phyloP scores from a whole-genome alignment of 306 rosid genomes.

The Lathyrus aphaca region DNA sequence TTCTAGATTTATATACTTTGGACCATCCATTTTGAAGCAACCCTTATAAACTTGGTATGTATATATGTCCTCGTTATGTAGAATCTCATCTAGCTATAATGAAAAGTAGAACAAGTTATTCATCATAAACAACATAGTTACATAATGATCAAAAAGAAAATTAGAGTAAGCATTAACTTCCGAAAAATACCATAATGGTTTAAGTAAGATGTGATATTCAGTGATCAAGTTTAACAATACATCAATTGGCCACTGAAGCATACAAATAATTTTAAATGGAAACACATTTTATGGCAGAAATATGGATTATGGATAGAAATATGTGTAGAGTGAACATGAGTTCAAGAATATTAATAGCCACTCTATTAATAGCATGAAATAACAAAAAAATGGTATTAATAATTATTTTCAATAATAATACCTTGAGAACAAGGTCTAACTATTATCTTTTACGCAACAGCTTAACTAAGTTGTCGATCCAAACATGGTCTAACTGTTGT shows the following conservation, averaged over 20 bases:
- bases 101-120: constrained; percentile 34
- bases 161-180: constrained; percentile 36
- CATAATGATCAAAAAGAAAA: constrained; percentile 13
- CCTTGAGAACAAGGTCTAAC: too few relatives aligned
- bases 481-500: too few relatives aligned
- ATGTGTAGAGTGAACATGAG: too few relatives aligned
- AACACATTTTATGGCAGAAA: too few relatives aligned
- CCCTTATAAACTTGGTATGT: constrained; percentile 84
- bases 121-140: constrained; percentile 29
- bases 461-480: too few relatives aligned
- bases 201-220: background rate
- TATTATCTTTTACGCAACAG: too few relatives aligned
- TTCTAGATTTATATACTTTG: constrained; percentile 88
- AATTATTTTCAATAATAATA: too few relatives aligned
- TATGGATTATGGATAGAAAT: too few relatives aligned
- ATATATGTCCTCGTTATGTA: constrained; percentile 70
- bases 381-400: too few relatives aligned
- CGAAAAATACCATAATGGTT: constrained; percentile 28
- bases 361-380: too few relatives aligned
- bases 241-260: constrained; percentile 39
- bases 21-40: constrained; percentile 97
- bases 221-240: constrained; percentile 34
- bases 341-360: too few relatives aligned
- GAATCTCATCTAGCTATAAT: constrained; percentile 74
- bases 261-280: constrained; percentile 44